These are phyloP conservation scores for Lipomyces orientalis DNA, from an alignment of 805 yeast species.

Conservation along the genomic window DNA sequence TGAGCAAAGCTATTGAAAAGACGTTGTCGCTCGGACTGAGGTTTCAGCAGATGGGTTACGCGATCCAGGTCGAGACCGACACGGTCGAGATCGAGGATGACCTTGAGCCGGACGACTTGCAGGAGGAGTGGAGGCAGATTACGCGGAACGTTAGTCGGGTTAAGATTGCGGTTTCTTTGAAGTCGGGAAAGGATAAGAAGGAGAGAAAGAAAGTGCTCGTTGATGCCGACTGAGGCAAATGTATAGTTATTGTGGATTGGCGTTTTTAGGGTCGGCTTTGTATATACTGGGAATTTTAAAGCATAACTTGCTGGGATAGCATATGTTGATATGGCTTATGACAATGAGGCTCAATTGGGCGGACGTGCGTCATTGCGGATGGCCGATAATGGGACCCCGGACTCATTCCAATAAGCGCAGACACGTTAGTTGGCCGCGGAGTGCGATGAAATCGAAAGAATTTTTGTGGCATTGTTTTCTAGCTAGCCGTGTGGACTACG, in stretches of 20 bases:
- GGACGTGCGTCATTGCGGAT: too few relatives aligned
- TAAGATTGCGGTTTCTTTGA: not conserved
- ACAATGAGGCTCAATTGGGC: too few relatives aligned
- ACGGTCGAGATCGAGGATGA: conserved; percentile 21
- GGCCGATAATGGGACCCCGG: too few relatives aligned
- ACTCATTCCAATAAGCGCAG: too few relatives aligned
- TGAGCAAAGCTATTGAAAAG: conserved; percentile 30
- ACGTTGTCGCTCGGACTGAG: conserved; percentile 32
- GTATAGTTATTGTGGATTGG: not conserved
- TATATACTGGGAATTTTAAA: not conserved
- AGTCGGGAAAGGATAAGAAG: conserved; percentile 3
- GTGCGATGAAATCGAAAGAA: too few relatives aligned
- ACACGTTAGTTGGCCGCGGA: too few relatives aligned
- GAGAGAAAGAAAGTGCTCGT: not conserved
- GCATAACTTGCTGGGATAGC: too few relatives aligned
- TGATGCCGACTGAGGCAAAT: not conserved
- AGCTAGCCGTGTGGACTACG: too few relatives aligned
- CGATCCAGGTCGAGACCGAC: conserved; percentile 14
- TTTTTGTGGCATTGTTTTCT: too few relatives aligned
- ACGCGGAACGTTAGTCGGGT: conserved; percentile 1
- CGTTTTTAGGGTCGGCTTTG: not conserved
- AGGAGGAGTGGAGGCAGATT: not conserved
- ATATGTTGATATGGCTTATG: too few relatives aligned
- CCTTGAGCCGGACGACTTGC: conserved; percentile 18
- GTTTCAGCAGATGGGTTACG: conserved; percentile 27